Percentiles rank a stretch among this genome's conserved stretches.
Evolutionary conservation across 192 early-diverging fungal genomes (phyloP).

Genomic region (Umbelopsis ramanniana): DNA sequence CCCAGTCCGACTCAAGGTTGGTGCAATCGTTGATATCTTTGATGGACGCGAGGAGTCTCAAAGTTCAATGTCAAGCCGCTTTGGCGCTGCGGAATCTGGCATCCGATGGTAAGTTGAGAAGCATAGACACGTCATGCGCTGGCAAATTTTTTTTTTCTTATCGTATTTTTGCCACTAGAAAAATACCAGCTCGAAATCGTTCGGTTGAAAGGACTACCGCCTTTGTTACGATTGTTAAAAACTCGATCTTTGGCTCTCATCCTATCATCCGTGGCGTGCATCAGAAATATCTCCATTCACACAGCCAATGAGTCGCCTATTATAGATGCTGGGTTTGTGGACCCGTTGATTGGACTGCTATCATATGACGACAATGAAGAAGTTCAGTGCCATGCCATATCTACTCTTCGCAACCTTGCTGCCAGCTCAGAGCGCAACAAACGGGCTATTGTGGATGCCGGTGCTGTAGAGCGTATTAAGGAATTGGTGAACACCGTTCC

Average conservation of each 20-base stretch:
- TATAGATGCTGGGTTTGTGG: conserved; percentile 77
- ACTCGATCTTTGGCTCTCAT: conserved; percentile 77
- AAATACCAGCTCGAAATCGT: conserved; percentile 89
- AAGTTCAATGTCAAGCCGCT: conserved; percentile 88
- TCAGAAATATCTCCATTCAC: conserved; percentile 91
- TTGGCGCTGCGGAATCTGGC: conserved; percentile 88
- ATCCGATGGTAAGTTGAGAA: conserved; percentile 61
- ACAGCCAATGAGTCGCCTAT: conserved; percentile 84
- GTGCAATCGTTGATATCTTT: conserved; percentile 78
- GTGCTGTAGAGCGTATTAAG: conserved; percentile 75
- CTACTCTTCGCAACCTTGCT: conserved; percentile 82
- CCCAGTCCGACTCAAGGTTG: conserved; percentile 73
- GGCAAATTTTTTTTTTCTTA: background rate
- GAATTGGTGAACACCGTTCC: conserved; percentile 58
- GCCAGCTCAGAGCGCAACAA: conserved; percentile 81
- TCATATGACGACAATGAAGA: conserved; percentile 76
- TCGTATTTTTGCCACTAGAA: conserved; percentile 51
- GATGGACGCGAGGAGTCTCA: conserved; percentile 76
- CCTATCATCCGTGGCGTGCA: conserved; percentile 83
- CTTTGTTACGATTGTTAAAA: conserved; percentile 74
- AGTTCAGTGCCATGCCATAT: conserved; percentile 87
- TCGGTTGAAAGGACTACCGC: conserved; percentile 70
- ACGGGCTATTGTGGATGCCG: conserved; percentile 71
- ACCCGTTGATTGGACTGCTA: conserved; percentile 65
- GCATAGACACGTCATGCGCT: background rate